Percentiles rank a stretch among this genome's conserved stretches.
Evolutionary conservation across 805 yeast genomes (phyloP).

Genomic region (Saccharomyces mikatae): DNA sequence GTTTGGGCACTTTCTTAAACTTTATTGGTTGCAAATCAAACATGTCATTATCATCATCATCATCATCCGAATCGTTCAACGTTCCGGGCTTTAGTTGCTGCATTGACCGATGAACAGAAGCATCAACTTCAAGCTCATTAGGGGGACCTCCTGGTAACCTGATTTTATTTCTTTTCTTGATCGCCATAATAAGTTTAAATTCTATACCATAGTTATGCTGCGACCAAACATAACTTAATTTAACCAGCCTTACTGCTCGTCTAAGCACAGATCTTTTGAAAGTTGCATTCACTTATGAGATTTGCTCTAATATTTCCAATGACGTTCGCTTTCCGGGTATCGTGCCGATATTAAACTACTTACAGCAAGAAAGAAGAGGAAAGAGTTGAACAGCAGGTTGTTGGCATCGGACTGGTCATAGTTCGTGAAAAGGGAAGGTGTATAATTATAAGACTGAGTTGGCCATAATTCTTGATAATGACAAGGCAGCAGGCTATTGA

Average conservation of each 20-base stretch:
- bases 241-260: neutral
- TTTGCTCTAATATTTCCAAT: neutral
- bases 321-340: neutral
- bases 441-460: neutral
- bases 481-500: conserved; percentile 24
- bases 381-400: neutral
- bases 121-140: neutral
- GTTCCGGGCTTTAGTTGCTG: neutral
- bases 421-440: neutral
- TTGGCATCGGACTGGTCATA: neutral
- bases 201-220: neutral
- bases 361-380: neutral
- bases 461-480: conserved; percentile 9
- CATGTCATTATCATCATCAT: neutral
- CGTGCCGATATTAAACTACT: neutral
- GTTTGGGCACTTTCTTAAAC: neutral
- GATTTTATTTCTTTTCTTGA: neutral
- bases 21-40: neutral
- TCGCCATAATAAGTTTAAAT: neutral
- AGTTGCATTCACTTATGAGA: neutral
- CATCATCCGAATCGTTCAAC: neutral
- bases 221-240: neutral
- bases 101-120: neutral
- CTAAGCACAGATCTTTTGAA: neutral
- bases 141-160: neutral